Conservation (phyloP, 768 basidiomycete species). For the Boletus speciosus region DNA sequence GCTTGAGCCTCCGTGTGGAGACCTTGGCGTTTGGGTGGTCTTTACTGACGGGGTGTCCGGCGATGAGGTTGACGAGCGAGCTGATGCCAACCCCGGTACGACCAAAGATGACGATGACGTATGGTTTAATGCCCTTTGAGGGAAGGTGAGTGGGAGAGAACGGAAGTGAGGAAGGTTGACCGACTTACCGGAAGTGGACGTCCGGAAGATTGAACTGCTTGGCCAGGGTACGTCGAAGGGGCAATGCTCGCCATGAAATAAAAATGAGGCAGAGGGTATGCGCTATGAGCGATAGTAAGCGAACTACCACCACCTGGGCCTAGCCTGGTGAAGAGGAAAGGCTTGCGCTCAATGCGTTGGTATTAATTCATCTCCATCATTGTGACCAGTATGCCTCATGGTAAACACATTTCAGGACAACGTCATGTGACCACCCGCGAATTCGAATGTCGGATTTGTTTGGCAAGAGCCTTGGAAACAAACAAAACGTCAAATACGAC, state of each 20-base stretch:
- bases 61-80: slow-evolving; percentile 28
- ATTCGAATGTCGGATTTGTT: not conserved
- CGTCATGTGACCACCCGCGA: not conserved
- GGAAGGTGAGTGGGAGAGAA: not conserved
- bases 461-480: slow-evolving; percentile 9
- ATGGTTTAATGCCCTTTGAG: slow-evolving; percentile 5
- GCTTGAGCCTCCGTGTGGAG: not conserved
- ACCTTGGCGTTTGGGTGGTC: slow-evolving; percentile 11
- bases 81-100: slow-evolving; percentile 28
- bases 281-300: not conserved
- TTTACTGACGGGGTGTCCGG: slow-evolving; percentile 15
- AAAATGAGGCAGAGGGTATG: not conserved
- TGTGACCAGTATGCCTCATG: slow-evolving; percentile 10
- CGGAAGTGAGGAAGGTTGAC: not conserved
- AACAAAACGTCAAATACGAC: not conserved
- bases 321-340: not conserved
- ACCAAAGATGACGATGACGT: slow-evolving; percentile 29
- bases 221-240: not conserved
- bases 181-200: slow-evolving; percentile 2
- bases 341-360: not conserved
- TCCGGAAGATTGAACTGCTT: not conserved
- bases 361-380: not conserved
- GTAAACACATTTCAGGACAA: slow-evolving; percentile 2
- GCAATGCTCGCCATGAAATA: not conserved
- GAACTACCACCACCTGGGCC: not conserved